Conservation (phyloP, 495 filamentous ascomycete genomes). For the Neurospora discreta region DNA sequence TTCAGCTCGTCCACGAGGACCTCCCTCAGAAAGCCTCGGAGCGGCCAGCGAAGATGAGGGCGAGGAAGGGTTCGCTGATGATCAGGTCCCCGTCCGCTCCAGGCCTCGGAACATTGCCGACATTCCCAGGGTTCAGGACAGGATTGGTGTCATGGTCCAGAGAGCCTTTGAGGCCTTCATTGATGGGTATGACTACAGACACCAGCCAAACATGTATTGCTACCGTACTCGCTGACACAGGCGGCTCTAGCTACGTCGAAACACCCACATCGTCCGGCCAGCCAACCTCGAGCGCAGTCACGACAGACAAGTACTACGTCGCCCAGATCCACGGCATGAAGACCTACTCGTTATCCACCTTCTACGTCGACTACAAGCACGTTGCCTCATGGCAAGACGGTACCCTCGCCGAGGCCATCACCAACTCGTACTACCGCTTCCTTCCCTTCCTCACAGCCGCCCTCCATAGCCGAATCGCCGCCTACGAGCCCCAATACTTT, state of each 20-base stretch:
- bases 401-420: constrained; percentile 70
- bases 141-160: constrained; percentile 74
- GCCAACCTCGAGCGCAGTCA: constrained; percentile 60
- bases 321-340: constrained; percentile 87
- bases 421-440: constrained; percentile 88
- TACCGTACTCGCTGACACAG: not conserved
- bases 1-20: constrained; percentile 48
- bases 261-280: constrained; percentile 62
- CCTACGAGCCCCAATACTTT: constrained; percentile 91
- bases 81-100: constrained; percentile 42
- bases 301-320: constrained; percentile 90
- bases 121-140: constrained; percentile 78
- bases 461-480: constrained; percentile 84
- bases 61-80: constrained; percentile 43
- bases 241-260: constrained; percentile 58
- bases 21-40: constrained; percentile 55
- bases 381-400: constrained; percentile 59
- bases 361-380: constrained; percentile 95
- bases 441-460: constrained; percentile 83
- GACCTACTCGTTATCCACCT: constrained; percentile 78
- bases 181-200: constrained; percentile 52
- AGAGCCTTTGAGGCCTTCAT: constrained; percentile 80
- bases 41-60: constrained; percentile 52
- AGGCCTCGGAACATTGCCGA: constrained; percentile 47
- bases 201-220: not conserved